Conservation (phyloP, 345 rosid genomes). For the Adansonia digitata region DNA sequence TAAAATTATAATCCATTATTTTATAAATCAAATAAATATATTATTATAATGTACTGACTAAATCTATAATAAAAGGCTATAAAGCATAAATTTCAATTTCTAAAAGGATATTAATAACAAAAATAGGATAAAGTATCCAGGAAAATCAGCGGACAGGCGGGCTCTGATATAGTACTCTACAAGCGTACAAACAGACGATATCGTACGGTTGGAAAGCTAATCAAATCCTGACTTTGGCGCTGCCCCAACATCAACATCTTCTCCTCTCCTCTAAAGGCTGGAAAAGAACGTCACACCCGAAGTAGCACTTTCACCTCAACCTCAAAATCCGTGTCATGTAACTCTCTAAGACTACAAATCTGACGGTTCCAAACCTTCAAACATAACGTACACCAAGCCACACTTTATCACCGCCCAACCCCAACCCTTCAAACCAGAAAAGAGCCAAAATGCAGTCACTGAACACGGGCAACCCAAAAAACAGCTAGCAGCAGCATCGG, state of each 20-base stretch:
- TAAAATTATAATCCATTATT: no score
- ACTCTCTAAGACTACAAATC: neutral
- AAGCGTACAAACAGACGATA: neutral
- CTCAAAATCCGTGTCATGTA: neutral
- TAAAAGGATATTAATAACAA: no score
- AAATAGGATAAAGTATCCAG: no score
- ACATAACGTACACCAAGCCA: neutral
- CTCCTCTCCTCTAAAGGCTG: no score
- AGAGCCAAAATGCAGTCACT: neutral
- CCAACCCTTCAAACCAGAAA: neutral
- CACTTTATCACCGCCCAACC: neutral
- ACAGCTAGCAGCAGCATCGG: neutral
- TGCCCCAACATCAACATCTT: neutral
- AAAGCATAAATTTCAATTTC: no score
- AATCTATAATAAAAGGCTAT: no score
- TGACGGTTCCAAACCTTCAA: neutral
- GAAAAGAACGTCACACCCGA: no score
- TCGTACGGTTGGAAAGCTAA: neutral
- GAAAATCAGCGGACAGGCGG: neutral
- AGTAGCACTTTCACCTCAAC: no score
- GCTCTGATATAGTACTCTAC: neutral
- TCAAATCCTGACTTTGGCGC: neutral
- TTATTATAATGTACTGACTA: no score
- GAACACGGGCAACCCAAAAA: neutral
- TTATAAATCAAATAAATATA: no score